Evolutionary conservation across 1,139 yeast genomes (phyloP), one percentile per base, ranked within the genome.

Genomic region (Nakaseomyces bracarensis): DNA sequence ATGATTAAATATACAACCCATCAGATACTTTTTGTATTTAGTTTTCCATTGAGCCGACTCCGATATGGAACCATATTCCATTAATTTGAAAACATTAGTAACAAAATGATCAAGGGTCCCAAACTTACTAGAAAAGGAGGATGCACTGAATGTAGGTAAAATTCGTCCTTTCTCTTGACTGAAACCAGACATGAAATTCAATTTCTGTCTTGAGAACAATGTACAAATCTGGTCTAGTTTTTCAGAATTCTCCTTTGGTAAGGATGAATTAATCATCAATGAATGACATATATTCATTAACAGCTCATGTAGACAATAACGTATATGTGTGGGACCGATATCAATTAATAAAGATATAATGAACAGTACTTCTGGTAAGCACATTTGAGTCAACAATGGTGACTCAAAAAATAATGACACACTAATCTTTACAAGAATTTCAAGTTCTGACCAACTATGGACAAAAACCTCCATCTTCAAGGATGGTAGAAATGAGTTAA

Each of bases 401-500:
- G 87, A 77, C 56, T 84, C 91, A 65, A 86, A 86, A 48, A 85
- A 77, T 36, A 85, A 60, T 1, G 82, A 74, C 3, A 82, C 75
- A 43, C 82, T 69, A 38, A 82, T 71, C 52, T 79, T 77, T 5
- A 82, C 76, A 51, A 85, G 63, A 4, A 85, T 82, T 23, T 77
- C 73, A 5, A 83, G 72, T 60, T 85, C 95, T 45, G 82, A 74
- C 75, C 91, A 77, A 31, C 75, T 71, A 13, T 79, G 82, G 42
- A 79, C 76, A 3, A 74, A 68, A 3, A 79, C 70, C 43, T 60
- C 64, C 38, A 68, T 55, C 58, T 73, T 53, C 51, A 55, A 52
- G 2, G 60, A 54, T 3, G 81, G 74, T 34, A 71, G 65, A 34
- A 74, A 72, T 10, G 76, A 73, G 44, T 75, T 69, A 3, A 71